Conservation (phyloP, 1,284 basidiomycete species). For the Heterobasidion irregulare region DNA sequence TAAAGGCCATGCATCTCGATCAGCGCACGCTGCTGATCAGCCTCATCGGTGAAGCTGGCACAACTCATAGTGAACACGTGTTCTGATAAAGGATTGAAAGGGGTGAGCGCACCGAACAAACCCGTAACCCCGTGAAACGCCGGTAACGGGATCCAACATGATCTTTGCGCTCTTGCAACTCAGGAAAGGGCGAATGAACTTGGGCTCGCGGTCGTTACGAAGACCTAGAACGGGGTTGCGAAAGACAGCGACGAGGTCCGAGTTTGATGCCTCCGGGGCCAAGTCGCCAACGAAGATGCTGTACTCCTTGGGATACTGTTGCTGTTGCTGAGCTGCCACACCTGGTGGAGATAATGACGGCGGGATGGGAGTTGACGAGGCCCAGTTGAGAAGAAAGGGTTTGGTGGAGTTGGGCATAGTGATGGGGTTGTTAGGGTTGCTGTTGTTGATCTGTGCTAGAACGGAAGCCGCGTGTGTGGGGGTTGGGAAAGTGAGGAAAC, state of each 20-base stretch:
- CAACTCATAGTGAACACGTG: neutral
- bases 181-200: conserved; percentile 77
- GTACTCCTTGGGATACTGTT: conserved; percentile 68
- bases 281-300: conserved; percentile 90
- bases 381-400: conserved; percentile 76
- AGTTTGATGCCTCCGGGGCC: conserved; percentile 84
- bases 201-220: conserved; percentile 72
- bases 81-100: neutral
- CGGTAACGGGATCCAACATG: conserved; percentile 84
- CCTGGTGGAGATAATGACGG: conserved; percentile 26
- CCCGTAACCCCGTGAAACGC: conserved; percentile 84
- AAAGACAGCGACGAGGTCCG: conserved; percentile 83
- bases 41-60: conserved; percentile 73
- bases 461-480: conserved; percentile 64
- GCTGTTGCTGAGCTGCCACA: conserved; percentile 33
- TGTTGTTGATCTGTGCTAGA: conserved; percentile 56
- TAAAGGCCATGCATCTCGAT: conserved; percentile 88
- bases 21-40: conserved; percentile 80
- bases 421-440: conserved; percentile 33
- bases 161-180: conserved; percentile 92
- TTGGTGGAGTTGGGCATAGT: conserved; percentile 77
- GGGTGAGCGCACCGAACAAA: conserved; percentile 62
- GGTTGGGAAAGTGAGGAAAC: conserved; percentile 78
- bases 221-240: conserved; percentile 77
- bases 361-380: conserved; percentile 49